Evolutionary conservation across 192 early-diverging fungal genomes (phyloP).

Genomic region (Neocallimastix lanati): DNA sequence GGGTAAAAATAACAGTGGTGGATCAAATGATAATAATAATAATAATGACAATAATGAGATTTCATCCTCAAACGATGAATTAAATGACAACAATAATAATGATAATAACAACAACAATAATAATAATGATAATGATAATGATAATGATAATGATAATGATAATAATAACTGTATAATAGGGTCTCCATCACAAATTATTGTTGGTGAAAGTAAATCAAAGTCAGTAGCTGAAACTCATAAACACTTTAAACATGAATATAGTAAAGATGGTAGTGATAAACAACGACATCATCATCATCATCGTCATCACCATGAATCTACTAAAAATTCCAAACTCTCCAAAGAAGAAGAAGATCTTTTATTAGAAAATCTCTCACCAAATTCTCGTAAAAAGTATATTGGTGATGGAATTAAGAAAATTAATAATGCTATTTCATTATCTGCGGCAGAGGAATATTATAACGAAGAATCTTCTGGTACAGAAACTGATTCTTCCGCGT

Average conservation of each 20-base stretch:
- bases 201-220: neutral
- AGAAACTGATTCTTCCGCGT: neutral
- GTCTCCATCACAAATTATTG: neutral
- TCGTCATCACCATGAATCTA: neutral
- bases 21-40: neutral
- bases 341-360: neutral
- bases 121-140: neutral
- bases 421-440: neutral
- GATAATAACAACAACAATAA: neutral
- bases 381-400: neutral
- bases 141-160: too few relatives aligned
- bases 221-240: neutral
- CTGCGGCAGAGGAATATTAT: neutral
- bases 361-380: neutral
- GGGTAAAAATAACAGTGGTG: neutral
- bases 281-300: neutral
- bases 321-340: too few relatives aligned
- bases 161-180: neutral
- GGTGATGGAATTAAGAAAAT: neutral
- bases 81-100: neutral
- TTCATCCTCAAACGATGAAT: too few relatives aligned
- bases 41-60: neutral
- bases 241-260: neutral
- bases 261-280: neutral
- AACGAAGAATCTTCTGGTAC: neutral